These are phyloP conservation scores for Moelleriella libera DNA, from an alignment of 2,329 filamentous ascomycete species.

Conservation along the genomic window DNA sequence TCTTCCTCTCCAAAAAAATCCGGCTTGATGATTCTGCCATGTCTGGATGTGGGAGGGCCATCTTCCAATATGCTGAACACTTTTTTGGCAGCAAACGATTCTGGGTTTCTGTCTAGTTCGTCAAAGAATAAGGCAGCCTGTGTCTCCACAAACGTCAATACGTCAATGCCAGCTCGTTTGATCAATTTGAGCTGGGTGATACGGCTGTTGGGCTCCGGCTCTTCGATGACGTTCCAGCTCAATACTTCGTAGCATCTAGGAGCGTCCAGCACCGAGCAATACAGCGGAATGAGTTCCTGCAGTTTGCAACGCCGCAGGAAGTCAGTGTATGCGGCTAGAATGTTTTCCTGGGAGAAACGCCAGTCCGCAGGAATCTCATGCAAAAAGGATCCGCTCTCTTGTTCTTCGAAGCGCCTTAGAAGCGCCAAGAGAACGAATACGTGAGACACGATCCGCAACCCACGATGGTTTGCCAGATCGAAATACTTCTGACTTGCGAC, in stretches of 20 bases:
- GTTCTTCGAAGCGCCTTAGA: slow-evolving; percentile 41
- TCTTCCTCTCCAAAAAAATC: slow-evolving; percentile 56
- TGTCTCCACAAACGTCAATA: slow-evolving; percentile 56
- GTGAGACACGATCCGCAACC: slow-evolving; percentile 56
- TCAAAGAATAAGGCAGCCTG: slow-evolving; percentile 43
- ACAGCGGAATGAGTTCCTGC: slow-evolving; percentile 70
- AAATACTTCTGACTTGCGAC: slow-evolving; percentile 34
- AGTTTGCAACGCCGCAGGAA: slow-evolving; percentile 60
- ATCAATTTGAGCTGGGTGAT: slow-evolving; percentile 60
- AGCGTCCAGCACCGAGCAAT: slow-evolving; percentile 63
- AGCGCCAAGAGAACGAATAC: slow-evolving; percentile 51
- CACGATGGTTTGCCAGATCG: slow-evolving; percentile 42
- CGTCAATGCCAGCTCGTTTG: slow-evolving; percentile 57
- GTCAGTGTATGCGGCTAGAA: slow-evolving; percentile 70
- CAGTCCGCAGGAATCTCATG: slow-evolving; percentile 8
- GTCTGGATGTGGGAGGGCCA: slow-evolving; percentile 14
- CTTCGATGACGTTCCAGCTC: slow-evolving; percentile 60
- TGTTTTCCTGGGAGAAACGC: slow-evolving; percentile 50
- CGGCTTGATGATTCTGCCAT: slow-evolving; percentile 50
- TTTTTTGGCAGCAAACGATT: slow-evolving; percentile 23
- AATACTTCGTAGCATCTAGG: slow-evolving; percentile 56
- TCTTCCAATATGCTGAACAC: slow-evolving; percentile 37
- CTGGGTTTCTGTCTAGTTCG: slow-evolving; percentile 22
- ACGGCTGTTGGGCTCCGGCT: slow-evolving; percentile 52
- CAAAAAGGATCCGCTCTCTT: slow-evolving; percentile 6